Evolutionary conservation across 768 basidiomycete genomes (phyloP).

Genomic region (Mycena olivaceomarginata): DNA sequence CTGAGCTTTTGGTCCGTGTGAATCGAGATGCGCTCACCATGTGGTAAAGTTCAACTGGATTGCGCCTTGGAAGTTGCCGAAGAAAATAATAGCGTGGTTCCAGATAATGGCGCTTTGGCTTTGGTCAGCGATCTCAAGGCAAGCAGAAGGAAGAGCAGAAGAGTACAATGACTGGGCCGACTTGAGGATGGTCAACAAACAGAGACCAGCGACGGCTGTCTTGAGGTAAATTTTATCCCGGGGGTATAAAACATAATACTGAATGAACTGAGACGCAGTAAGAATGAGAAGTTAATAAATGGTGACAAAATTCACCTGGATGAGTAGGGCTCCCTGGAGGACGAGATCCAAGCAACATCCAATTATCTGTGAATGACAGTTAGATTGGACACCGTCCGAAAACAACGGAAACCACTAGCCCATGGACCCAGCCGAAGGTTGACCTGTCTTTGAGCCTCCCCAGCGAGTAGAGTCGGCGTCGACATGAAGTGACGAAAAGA

Average conservation of each 20-base stretch:
- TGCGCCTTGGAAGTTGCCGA: background rate
- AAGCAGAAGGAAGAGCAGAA: background rate
- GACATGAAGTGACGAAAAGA: too few relatives aligned
- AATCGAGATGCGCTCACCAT: background rate
- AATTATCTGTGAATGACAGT: background rate
- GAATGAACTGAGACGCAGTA: background rate
- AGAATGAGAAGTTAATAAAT: background rate
- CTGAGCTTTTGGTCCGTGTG: background rate
- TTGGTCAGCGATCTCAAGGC: too few relatives aligned
- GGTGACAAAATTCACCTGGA: background rate
- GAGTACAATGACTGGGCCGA: background rate
- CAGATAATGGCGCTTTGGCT: background rate
- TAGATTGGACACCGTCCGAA: too few relatives aligned
- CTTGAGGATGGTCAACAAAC: background rate
- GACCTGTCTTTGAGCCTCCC: too few relatives aligned
- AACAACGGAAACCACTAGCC: too few relatives aligned
- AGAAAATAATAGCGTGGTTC: background rate
- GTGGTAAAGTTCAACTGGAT: background rate
- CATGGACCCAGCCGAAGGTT: too few relatives aligned
- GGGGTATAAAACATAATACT: background rate
- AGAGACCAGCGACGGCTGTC: background rate
- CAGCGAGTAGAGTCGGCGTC: too few relatives aligned
- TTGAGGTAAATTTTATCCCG: background rate
- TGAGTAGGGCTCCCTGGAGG: background rate
- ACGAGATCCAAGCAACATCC: conserved; percentile 1